Percentiles rank a stretch among this genome's conserved stretches.
phyloP scores from a whole-genome alignment of 257 asterid genomes.

The Nicotiana obtusifolia region DNA sequence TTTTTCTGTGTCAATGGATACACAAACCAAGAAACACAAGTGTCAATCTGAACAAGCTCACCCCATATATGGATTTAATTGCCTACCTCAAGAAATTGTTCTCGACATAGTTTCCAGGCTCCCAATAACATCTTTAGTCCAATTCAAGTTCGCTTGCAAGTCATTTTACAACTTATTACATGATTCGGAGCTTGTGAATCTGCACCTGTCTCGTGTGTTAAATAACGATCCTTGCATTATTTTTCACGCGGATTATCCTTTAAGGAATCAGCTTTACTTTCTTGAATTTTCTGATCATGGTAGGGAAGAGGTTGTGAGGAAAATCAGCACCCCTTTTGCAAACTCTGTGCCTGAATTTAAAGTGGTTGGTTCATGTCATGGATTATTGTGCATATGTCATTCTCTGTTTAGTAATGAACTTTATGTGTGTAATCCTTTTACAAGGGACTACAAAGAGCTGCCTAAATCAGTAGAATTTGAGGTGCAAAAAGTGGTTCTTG shows the following conservation, averaged over 20 bases:
- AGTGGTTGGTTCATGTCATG: neutral
- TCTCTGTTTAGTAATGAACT: no score
- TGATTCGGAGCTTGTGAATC: constrained; percentile 19
- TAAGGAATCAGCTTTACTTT: constrained; percentile 28
- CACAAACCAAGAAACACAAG: no score
- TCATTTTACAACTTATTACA: constrained; percentile 19
- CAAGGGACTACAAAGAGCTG: constrained; percentile 10
- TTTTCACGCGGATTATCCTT: constrained; percentile 17
- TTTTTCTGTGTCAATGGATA: no score
- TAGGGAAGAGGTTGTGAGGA: neutral
- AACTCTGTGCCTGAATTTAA: no score
- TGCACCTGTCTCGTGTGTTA: constrained; percentile 18
- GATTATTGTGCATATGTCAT: no score
- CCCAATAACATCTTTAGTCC: constrained; percentile 21
- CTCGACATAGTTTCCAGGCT: constrained; percentile 13
- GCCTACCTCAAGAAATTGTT: constrained; percentile 23
- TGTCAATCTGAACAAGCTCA: no score
- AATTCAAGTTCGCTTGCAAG: constrained; percentile 24
- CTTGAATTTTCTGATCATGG: constrained; percentile 6
- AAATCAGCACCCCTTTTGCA: neutral
- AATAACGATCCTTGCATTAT: constrained; percentile 17
- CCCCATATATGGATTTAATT: neutral
- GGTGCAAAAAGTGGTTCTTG: constrained; percentile 13
- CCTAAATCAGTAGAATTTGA: constrained; percentile 13
- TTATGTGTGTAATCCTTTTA: neutral